Conservation (phyloP, 257 asterid species). For the Jacaranda copaia region DNA sequence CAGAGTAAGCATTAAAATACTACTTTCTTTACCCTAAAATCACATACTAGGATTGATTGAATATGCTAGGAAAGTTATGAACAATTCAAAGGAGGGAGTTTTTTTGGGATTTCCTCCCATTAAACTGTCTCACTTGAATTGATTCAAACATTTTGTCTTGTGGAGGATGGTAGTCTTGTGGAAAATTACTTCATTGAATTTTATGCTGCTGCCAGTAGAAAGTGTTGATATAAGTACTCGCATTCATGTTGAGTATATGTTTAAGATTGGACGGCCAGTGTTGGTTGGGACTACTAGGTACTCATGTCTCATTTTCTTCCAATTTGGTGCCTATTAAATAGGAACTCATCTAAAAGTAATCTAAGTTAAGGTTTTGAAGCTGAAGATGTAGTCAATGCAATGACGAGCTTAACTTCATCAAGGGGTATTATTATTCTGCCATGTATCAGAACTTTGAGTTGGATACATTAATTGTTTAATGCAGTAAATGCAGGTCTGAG, state of each 20-base stretch:
- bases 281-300: slow-evolving; percentile 99
- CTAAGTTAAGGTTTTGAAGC: too few species aligned
- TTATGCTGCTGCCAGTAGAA: neutral
- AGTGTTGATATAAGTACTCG: slow-evolving; percentile 11
- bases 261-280: slow-evolving; percentile 87
- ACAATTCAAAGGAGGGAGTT: neutral
- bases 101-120: neutral
- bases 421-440: slow-evolving; percentile 9
- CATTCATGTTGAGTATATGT: slow-evolving; percentile 72
- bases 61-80: slow-evolving; percentile 12
- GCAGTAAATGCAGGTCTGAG: too few species aligned
- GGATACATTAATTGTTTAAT: too few species aligned
- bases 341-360: too few species aligned
- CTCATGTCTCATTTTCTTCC: slow-evolving; percentile 40
- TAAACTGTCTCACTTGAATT: neutral
- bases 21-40: slow-evolving; percentile 13
- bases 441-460: slow-evolving; percentile 4
- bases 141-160: neutral
- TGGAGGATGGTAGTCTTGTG: slow-evolving; percentile 3
- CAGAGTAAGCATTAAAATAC: neutral
- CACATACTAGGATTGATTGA: neutral
- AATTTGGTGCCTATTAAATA: slow-evolving; percentile 1
- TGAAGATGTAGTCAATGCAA: too few species aligned
- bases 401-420: neutral
- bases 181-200: slow-evolving; percentile 12